These are phyloP conservation scores for Trichoderma sp. DNA, from an alignment of 2,329 filamentous ascomycete genomes.

Conservation along the genomic window DNA sequence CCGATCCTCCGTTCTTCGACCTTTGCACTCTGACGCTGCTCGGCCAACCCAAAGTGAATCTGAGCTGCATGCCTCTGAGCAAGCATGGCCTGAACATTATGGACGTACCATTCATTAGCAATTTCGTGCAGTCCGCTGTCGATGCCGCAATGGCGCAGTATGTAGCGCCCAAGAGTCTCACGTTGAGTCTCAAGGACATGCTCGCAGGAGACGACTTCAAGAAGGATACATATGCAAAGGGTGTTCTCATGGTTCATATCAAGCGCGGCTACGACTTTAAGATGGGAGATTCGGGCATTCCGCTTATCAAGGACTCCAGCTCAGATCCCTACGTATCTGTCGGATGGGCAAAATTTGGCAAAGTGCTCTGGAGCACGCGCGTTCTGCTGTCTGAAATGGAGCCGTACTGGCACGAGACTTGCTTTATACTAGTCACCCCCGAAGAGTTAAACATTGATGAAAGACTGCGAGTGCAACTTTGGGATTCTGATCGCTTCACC, in stretches of 20 bases:
- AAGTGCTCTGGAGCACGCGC: constrained; percentile 63
- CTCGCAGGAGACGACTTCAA: constrained; percentile 78
- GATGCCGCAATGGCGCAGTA: constrained; percentile 76
- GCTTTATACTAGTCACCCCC: constrained; percentile 68
- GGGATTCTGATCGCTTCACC: constrained; percentile 74
- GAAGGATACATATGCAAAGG: constrained; percentile 69
- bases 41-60: constrained; percentile 72
- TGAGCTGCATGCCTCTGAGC: constrained; percentile 71
- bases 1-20: constrained; percentile 78
- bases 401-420: constrained; percentile 72
- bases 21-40: constrained; percentile 75
- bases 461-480: constrained; percentile 69
- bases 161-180: constrained; percentile 75
- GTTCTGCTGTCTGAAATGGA: constrained; percentile 68
- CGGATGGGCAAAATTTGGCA: constrained; percentile 77
- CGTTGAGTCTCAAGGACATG: constrained; percentile 76
- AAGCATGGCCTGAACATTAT: constrained; percentile 73
- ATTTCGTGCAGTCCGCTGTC: constrained; percentile 74
- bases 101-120: constrained; percentile 74
- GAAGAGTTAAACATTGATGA: constrained; percentile 75
- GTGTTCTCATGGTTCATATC: constrained; percentile 68
- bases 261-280: constrained; percentile 72
- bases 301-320: constrained; percentile 60
- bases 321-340: constrained; percentile 74
- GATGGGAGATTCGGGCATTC: constrained; percentile 67